Base-by-base conservation (phyloP, 768 basidiomycete genomes). In the Leucosporidium yakuticum region DNA sequence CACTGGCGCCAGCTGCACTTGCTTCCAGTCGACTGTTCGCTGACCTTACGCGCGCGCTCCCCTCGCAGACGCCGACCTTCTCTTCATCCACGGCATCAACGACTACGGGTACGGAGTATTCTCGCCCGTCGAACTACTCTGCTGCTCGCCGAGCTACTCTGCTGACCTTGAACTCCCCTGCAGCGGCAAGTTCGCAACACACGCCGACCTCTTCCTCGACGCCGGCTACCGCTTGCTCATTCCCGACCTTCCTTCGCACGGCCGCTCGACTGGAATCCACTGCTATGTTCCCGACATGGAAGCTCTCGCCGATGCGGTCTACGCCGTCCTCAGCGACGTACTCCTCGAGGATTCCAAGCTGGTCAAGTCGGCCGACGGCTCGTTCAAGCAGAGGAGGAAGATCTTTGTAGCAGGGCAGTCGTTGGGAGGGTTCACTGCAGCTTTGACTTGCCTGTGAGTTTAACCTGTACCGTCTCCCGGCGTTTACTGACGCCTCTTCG, bases 21-120 rank as follows among this genome's bases (percentile, higher is more conserved):
- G 34, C 34, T 12, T 36, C 12, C 34, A 12, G 5, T 44, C 39
- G 39, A 3, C 17, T 15, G 14, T 44, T 44, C 23, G 57, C 32
- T 58, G 32, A 31, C 21, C 20, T 5, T 32, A 21, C 25, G 0
- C 4, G 12, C 27, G n/a, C 5, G n/a, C 17, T 25, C 9, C 19
- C n/a, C 12, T 19, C n/a, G 0, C 55, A 69, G 62, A 67, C 3
- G 39, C 53, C n/a, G 74, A 75, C 51, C 54, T 75, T 20, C 55
- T 70, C 49, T 75, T 64, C 55, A 49, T 63, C n/a, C 74, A 75
- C 63, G 74, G 72, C 2, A 70, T 74, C 62, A 74, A 65, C 58
- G 68, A 68, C 48, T 50, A n/a, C 19, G 51, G 50, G 39, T 44
- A 44, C 3, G 39, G 14, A n/a, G n/a, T n/a, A n/a, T n/a, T n/a